A percentile compares a stretch with the other conserved stretches of the same genome.
phyloP scores from a whole-genome alignment of 257 asterid genomes.

The Rubia yunnanensis region DNA sequence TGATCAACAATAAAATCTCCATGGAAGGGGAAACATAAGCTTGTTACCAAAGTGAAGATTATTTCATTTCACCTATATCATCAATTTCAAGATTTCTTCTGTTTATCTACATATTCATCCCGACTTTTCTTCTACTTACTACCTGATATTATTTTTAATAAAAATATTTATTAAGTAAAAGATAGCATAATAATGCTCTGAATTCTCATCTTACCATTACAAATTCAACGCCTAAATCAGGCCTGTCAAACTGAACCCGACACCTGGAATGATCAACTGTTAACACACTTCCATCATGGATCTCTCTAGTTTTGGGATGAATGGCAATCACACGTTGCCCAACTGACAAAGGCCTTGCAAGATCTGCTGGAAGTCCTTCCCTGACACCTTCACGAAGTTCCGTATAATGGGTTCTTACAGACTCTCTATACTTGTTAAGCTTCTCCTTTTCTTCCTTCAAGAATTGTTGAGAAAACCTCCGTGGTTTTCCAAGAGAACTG shows the following conservation, averaged over 20 bases:
- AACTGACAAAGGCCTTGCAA: constrained; percentile 83
- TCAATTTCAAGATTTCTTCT: background rate
- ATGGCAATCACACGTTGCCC: constrained; percentile 94
- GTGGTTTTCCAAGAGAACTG: constrained; percentile 95
- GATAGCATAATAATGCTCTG: background rate
- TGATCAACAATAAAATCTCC: background rate
- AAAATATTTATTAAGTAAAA: background rate
- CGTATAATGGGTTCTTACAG: constrained; percentile 76
- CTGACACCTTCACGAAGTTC: constrained; percentile 80
- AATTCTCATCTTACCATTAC: constrained; percentile 47
- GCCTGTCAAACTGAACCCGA: constrained; percentile 87
- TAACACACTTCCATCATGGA: constrained; percentile 82
- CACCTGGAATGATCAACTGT: constrained; percentile 85
- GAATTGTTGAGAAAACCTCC: constrained; percentile 85
- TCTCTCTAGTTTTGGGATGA: constrained; percentile 89
- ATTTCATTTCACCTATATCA: background rate
- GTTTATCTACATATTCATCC: background rate
- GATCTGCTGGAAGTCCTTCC: constrained; percentile 87
- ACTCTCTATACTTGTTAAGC: constrained; percentile 78
- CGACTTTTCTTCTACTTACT: background rate
- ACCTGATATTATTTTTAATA: too few relatives aligned
- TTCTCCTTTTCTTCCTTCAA: constrained; percentile 93
- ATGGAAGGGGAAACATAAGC: background rate
- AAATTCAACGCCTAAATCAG: constrained; percentile 89
- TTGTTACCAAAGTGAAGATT: background rate